Evolutionary conservation across 495 filamentous ascomycete genomes (phyloP).

Genomic region (Trichoderma erinaceum): DNA sequence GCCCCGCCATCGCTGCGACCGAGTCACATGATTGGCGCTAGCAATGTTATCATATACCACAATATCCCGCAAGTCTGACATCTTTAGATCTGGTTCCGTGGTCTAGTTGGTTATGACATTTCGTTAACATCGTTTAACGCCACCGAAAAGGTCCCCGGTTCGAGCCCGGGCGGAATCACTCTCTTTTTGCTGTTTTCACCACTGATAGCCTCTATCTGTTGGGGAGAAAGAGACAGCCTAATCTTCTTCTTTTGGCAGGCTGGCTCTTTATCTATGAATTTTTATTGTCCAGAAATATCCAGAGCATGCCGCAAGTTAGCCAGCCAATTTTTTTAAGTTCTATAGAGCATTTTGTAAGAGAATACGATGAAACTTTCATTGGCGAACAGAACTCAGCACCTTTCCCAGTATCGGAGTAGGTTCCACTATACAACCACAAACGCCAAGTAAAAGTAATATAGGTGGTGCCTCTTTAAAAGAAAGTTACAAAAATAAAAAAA

Average conservation of each 20-base stretch:
- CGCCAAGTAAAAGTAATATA: too few species aligned
- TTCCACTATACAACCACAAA: too few species aligned
- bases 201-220: background rate
- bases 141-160: conserved; percentile 14
- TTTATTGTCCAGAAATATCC: too few species aligned
- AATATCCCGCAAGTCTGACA: background rate
- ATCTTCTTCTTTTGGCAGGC: background rate
- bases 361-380: too few species aligned
- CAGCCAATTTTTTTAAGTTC: too few species aligned
- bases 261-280: background rate
- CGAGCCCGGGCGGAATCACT: conserved; percentile 13
- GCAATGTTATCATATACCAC: too few species aligned
- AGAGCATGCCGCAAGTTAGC: too few species aligned
- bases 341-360: too few species aligned
- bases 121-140: conserved; percentile 10
- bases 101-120: conserved; percentile 14
- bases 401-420: too few species aligned
- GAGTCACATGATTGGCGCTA: background rate
- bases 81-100: background rate
- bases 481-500: too few species aligned
- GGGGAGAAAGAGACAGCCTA: background rate
- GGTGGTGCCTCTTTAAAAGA: too few species aligned
- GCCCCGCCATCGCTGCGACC: background rate
- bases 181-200: background rate
- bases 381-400: too few species aligned